These are phyloP conservation scores for Litsea cubeba DNA, from an alignment of 164 flowering plant species.

Conservation along the genomic window DNA sequence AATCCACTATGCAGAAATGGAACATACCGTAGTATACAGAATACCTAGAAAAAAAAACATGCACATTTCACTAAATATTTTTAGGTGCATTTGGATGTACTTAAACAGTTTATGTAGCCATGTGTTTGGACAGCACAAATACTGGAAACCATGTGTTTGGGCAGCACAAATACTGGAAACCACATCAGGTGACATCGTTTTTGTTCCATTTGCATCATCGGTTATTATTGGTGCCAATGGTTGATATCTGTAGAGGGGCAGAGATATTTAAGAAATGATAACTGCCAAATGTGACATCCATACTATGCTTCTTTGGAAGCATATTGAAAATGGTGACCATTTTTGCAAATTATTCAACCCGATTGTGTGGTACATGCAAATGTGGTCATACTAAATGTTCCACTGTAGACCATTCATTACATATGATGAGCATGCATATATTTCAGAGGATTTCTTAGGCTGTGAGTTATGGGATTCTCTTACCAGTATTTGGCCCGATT, in stretches of 20 bases:
- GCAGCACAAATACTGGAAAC: not conserved
- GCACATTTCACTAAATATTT: not conserved
- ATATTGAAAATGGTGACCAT: too few species aligned
- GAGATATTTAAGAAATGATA: too few species aligned
- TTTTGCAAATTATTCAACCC: not conserved
- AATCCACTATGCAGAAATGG: constrained; percentile 78
- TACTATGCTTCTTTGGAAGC: too few species aligned
- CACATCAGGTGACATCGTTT: not conserved
- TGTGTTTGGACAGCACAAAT: too few species aligned
- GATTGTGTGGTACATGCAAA: not conserved
- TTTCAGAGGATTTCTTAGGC: not conserved
- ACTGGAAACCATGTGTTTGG: too few species aligned
- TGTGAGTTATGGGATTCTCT: constrained; percentile 2
- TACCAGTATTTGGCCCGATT: constrained; percentile 90
- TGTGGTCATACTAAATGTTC: not conserved
- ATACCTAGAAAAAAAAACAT: constrained; percentile 41
- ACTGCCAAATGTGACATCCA: not conserved
- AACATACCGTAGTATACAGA: constrained; percentile 85
- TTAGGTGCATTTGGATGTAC: not conserved
- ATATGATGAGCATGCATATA: too few species aligned
- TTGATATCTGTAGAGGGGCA: not conserved
- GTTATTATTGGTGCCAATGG: not conserved
- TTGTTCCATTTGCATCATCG: not conserved
- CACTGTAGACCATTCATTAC: not conserved
- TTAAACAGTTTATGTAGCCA: not conserved